phyloP scores from a whole-genome alignment of 2,329 filamentous ascomycete genomes.

The Tolypocladium ophioglossoides region DNA sequence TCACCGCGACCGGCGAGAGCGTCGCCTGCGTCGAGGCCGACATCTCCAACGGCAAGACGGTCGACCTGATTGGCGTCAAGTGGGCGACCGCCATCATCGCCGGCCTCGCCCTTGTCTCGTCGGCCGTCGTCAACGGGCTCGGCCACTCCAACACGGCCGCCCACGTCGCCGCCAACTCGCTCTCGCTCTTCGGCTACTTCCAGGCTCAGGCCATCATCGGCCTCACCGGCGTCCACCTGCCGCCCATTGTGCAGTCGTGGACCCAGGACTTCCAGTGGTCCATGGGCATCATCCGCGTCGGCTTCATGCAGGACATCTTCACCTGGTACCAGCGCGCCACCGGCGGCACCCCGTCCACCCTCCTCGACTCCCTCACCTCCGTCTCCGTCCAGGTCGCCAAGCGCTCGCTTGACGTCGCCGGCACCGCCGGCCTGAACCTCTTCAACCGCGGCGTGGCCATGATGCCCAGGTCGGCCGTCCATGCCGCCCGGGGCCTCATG shows the following conservation, averaged over 20 bases:
- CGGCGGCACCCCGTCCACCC: conserved; percentile 70
- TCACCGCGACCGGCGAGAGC: conserved; percentile 46
- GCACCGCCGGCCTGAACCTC: conserved; percentile 26
- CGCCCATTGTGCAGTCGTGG: conserved; percentile 84
- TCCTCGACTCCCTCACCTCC: conserved; percentile 62
- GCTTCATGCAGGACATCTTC: conserved; percentile 79
- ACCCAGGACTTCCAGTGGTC: conserved; percentile 98
- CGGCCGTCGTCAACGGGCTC: conserved; percentile 78
- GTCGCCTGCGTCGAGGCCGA: conserved; percentile 82
- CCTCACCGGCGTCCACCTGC: conserved; percentile 68
- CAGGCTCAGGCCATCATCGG: conserved; percentile 89
- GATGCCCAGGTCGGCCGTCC: conserved; percentile 30
- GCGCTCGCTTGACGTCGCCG: conserved; percentile 32
- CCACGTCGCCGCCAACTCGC: conserved; percentile 84
- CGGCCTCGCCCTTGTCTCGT: conserved; percentile 71
- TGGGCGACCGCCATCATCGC: conserved; percentile 86
- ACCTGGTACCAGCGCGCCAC: conserved; percentile 96
- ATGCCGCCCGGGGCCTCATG: conserved; percentile 27
- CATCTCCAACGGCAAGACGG: conserved; percentile 85
- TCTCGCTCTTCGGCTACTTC: conserved; percentile 92
- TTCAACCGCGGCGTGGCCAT: conserved; percentile 45
- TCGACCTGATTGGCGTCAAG: conserved; percentile 77
- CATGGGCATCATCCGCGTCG: conserved; percentile 84
- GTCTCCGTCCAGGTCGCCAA: conserved; percentile 80
- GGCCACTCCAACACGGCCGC: conserved; percentile 91